Percentiles rank a stretch among this genome's conserved stretches.
These are phyloP conservation scores for Pulveroboletus sp. DNA, from an alignment of 768 basidiomycete genomes.

Conservation along the genomic window DNA sequence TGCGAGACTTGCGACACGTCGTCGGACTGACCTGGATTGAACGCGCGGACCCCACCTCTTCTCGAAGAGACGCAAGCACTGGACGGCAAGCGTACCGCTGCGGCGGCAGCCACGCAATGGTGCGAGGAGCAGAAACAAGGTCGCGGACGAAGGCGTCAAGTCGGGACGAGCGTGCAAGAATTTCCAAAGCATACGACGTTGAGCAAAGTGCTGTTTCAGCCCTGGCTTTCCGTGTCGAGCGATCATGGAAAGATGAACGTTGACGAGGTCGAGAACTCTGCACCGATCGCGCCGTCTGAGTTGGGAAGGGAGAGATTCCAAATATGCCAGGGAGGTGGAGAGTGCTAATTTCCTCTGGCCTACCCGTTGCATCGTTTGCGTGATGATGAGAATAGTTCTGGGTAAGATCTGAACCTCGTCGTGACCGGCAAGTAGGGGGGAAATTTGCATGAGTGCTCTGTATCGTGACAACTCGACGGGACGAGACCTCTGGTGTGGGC, in stretches of 20 bases:
- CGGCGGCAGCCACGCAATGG: constrained; percentile 44
- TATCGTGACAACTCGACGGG: constrained; percentile 28
- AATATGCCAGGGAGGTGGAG: constrained; percentile 45
- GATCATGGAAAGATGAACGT: constrained; percentile 40
- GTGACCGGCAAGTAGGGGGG: constrained; percentile 35
- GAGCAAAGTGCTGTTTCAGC: constrained; percentile 41
- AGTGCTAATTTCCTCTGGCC: constrained; percentile 39
- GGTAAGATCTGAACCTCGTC: constrained; percentile 37
- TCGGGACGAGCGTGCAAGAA: constrained; percentile 45
- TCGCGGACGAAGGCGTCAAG: constrained; percentile 54
- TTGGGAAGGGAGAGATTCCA: constrained; percentile 44
- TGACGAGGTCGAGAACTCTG: constrained; percentile 48
- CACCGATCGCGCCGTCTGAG: constrained; percentile 35
- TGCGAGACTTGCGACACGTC: constrained; percentile 55
- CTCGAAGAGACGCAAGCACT: constrained; percentile 43
- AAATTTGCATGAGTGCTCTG: constrained; percentile 39
- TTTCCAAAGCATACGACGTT: constrained; percentile 41
- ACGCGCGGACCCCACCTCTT: constrained; percentile 53
- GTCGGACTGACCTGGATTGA: constrained; percentile 55
- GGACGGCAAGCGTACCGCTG: constrained; percentile 54
- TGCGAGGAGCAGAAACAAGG: constrained; percentile 55
- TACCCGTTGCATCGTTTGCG: constrained; percentile 43
- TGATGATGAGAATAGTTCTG: constrained; percentile 42
- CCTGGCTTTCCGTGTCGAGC: constrained; percentile 33
- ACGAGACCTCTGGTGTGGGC: constrained; percentile 9